phyloP scores from a whole-genome alignment of 2,329 filamentous ascomycete species.

The Cladosporium phlei region DNA sequence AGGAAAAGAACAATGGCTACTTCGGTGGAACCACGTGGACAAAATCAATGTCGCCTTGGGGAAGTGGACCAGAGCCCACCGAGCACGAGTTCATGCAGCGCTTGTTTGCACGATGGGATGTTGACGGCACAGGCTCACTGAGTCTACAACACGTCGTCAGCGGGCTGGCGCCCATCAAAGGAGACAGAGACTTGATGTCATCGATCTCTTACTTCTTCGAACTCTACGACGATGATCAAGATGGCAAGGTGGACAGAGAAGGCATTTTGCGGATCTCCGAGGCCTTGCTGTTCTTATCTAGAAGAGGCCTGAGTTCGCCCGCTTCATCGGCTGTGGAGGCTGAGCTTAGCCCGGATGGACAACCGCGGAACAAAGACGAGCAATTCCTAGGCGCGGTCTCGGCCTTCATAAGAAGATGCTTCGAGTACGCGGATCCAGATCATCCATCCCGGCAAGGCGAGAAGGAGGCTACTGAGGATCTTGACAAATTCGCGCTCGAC shows the following conservation, averaged over 20 bases:
- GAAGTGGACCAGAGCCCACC: slow-evolving; percentile 64
- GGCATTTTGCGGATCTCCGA: slow-evolving; percentile 94
- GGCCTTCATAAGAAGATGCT: slow-evolving; percentile 91
- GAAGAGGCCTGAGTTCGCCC: slow-evolving; percentile 75
- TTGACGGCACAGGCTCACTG: slow-evolving; percentile 68
- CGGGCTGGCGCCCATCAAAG: slow-evolving; percentile 85
- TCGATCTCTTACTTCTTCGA: slow-evolving; percentile 98
- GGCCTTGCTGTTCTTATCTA: slow-evolving; percentile 83
- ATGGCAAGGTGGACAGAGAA: slow-evolving; percentile 89
- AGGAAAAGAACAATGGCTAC: slow-evolving; percentile 51
- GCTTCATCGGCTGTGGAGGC: slow-evolving; percentile 44
- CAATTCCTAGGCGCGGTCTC: slow-evolving; percentile 88
- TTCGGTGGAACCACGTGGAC: slow-evolving; percentile 46
- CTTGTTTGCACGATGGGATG: slow-evolving; percentile 84
- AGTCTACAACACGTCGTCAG: slow-evolving; percentile 89
- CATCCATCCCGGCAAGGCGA: slow-evolving; percentile 34
- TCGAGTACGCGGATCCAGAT: slow-evolving; percentile 95
- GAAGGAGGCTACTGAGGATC: slow-evolving; percentile 33
- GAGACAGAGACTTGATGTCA: slow-evolving; percentile 92
- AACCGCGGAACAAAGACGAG: slow-evolving; percentile 63
- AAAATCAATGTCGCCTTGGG: slow-evolving; percentile 49
- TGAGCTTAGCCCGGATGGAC: slow-evolving; percentile 27
- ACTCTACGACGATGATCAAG: slow-evolving; percentile 86
- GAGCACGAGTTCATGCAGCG: slow-evolving; percentile 93
- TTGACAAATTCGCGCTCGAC: slow-evolving; percentile 68